Conservation (phyloP, 75 land plant genomes). For the Gnetum montanum region DNA sequence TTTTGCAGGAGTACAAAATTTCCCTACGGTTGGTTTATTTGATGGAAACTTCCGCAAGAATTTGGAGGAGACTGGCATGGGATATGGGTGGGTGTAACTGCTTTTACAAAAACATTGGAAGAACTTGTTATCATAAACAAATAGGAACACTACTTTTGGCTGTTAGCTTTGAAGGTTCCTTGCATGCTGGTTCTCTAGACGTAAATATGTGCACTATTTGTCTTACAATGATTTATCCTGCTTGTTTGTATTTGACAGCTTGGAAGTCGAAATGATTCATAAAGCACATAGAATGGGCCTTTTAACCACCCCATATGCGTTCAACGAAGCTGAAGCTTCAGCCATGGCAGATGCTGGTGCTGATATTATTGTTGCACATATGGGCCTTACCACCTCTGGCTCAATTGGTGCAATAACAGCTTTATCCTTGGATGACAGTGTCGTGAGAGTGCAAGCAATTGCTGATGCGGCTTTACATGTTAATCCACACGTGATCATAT, state of each 20-base stretch:
- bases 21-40: constrained; percentile 95
- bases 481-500: constrained; percentile 72
- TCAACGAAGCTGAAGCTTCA: constrained; percentile 71
- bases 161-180: too few species aligned
- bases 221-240: too few species aligned
- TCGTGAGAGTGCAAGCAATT: constrained; percentile 74
- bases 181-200: too few species aligned
- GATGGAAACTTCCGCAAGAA: constrained; percentile 98
- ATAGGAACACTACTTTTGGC: too few species aligned
- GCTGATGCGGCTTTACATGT: constrained; percentile 79
- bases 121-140: too few species aligned
- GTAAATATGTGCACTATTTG: too few species aligned
- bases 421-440: constrained; percentile 73
- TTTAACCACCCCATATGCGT: constrained; percentile 95
- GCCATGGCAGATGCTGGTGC: constrained; percentile 97
- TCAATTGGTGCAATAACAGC: constrained; percentile 93
- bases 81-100: constrained; percentile 73
- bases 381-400: constrained; percentile 98
- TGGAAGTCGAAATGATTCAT: constrained; percentile 90
- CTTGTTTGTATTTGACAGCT: constrained; percentile 39
- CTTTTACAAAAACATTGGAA: too few species aligned
- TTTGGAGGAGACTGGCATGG: constrained; percentile 99
- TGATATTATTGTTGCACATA: constrained; percentile 95
- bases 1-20: constrained; percentile 93
- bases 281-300: constrained; percentile 89